Evolutionary conservation across 345 rosid genomes (phyloP).

Genomic region (Brassica carinata): DNA sequence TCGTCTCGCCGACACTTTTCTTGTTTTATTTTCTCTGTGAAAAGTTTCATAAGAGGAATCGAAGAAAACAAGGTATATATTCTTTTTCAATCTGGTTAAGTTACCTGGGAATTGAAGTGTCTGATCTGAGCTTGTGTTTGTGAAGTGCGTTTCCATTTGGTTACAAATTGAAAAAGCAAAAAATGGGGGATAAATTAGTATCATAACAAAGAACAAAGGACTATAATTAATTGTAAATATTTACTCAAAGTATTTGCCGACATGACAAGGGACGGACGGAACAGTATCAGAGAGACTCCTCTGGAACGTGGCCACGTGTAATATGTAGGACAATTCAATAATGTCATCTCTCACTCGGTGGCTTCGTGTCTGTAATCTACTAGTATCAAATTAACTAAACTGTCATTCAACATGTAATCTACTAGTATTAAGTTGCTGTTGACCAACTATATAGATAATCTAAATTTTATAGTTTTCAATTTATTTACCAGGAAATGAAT

Average conservation of each 20-base stretch:
- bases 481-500: slow-evolving; percentile 7
- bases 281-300: slow-evolving; percentile 21
- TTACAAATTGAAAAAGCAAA: background rate
- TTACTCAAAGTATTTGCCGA: slow-evolving; percentile 8
- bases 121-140: background rate
- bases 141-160: background rate
- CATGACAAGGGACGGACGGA: slow-evolving; percentile 17
- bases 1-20: background rate
- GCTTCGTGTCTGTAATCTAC: background rate
- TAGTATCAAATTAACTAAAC: background rate
- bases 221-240: background rate
- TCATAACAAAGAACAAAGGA: background rate
- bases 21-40: background rate
- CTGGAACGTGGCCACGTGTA: slow-evolving; percentile 28
- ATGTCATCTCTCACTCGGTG: slow-evolving; percentile 20
- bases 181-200: background rate
- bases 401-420: background rate
- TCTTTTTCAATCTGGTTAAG: no score
- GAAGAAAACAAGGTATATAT: background rate
- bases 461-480: background rate
- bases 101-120: background rate
- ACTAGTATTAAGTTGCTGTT: background rate
- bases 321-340: slow-evolving; percentile 17
- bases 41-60: background rate
- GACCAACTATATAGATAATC: background rate